Percentiles rank a stretch among this genome's conserved stretches.
phyloP scores from a whole-genome alignment of 2,329 filamentous ascomycete genomes.

The Ophiostoma ulmi region DNA sequence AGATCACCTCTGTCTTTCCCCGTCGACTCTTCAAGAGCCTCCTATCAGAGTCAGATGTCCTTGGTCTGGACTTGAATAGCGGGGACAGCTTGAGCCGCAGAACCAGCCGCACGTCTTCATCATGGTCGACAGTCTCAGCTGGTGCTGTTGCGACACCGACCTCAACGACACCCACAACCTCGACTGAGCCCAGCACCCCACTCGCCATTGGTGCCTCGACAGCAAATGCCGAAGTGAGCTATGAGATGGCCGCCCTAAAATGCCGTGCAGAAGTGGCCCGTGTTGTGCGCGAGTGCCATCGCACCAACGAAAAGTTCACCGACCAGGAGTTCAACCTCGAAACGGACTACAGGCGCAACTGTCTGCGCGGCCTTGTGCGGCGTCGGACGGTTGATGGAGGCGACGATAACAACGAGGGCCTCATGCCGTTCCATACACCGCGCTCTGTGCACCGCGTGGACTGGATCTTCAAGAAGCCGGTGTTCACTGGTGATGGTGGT shows the following conservation, averaged over 20 bases:
- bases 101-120: slow-evolving; percentile 9
- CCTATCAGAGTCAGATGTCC: slow-evolving; percentile 26
- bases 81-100: neutral
- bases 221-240: slow-evolving; percentile 30
- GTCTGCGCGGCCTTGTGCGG: slow-evolving; percentile 34
- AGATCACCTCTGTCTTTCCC: slow-evolving; percentile 44
- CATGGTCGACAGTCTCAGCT: slow-evolving; percentile 17
- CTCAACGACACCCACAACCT: neutral
- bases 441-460: slow-evolving; percentile 42
- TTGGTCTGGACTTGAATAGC: neutral
- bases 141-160: neutral
- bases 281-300: slow-evolving; percentile 40
- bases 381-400: slow-evolving; percentile 17
- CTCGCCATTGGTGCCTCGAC: neutral
- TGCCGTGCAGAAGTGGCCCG: slow-evolving; percentile 40
- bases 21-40: slow-evolving; percentile 38
- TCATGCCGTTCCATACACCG: slow-evolving; percentile 30
- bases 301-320: slow-evolving; percentile 44
- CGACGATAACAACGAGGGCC: slow-evolving; percentile 16
- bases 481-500: slow-evolving; percentile 41
- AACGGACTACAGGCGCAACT: slow-evolving; percentile 36
- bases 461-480: slow-evolving; percentile 54
- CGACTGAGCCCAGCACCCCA: neutral
- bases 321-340: slow-evolving; percentile 44
- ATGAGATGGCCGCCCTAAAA: slow-evolving; percentile 39